Evolutionary conservation across 495 filamentous ascomycete species (phyloP), one percentile per base, ranked within the genome.

Genomic region (Podospora fimiseda): DNA sequence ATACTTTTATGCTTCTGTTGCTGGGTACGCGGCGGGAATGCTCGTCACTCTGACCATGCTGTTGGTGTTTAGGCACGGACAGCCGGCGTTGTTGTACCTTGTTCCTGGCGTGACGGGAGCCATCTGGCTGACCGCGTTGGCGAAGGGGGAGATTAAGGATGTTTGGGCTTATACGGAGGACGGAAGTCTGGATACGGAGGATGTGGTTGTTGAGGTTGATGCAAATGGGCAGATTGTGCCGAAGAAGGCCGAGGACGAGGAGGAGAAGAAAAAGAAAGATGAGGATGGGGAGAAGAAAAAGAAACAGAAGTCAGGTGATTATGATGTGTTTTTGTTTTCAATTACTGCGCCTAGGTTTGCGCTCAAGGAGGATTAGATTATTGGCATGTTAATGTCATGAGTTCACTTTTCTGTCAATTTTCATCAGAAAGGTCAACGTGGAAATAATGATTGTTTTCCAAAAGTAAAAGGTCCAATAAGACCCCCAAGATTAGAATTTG

Each of bases 21-120:
- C 79, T 8, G 93, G 94, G 0, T 98, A 98, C 67, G 52, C 87
- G 1, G 15, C 83, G 14, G 90, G 88, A 2, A 90, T 97, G 87
- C 30, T 90, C 4, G 67, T 75, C 7, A 96, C 92, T 1, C 64
- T 96, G 23, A 70, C 75, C 1, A 85, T 90, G 30, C 87, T 97
- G 75, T 76, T 90, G 27, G 70, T 86, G 18, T 91, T 77, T 51
- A 75, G 83, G 30, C 89, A 93, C 56, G 87, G 87, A 9, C 93
- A 98, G 58, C 93, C 93, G 0, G 93, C 93, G 9, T 76, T 98
- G 38, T 72, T 98, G 7, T 98, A 98, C 61, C 81, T 98, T 13
- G 94, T 97, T 2, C 93, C 93, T 0, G 83, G 87, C 1, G 90
- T 96, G 2, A 64, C 96, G 9, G 72, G 75, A 9, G 75, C 83